These are phyloP conservation scores for Hyparrhenia diplandra DNA, from an alignment of 176 grass and related monocot species.

Conservation along the genomic window DNA sequence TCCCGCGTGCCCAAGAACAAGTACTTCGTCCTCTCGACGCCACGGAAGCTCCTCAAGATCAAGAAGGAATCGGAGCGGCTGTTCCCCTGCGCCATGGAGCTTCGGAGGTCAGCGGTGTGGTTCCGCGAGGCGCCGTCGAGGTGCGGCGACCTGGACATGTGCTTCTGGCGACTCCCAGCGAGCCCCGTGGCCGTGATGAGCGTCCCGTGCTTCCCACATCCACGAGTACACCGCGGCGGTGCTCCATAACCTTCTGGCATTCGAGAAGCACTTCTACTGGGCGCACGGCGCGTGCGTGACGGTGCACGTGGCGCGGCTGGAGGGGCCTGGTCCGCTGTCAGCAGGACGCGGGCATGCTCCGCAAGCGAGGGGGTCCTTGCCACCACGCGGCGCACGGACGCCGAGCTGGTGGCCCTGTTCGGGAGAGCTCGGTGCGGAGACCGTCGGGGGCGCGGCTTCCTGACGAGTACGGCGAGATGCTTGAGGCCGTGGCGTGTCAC, in stretches of 20 bases:
- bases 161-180: conserved; percentile 24
- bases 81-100: conserved; percentile 39
- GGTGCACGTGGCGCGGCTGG: conserved; percentile 31
- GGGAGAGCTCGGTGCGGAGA: conserved; percentile 32
- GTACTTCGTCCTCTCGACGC: conserved; percentile 30
- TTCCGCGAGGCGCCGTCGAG: conserved; percentile 6
- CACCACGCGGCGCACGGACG: conserved; percentile 12
- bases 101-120: conserved; percentile 31
- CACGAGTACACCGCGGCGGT: conserved; percentile 33
- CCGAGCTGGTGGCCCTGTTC: conserved; percentile 30
- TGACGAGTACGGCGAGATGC: conserved; percentile 25
- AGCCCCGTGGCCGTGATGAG: conserved; percentile 36
- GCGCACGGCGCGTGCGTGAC: conserved; percentile 27
- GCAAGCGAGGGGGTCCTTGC: conserved; percentile 23
- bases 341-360: conserved; percentile 42
- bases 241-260: conserved; percentile 43
- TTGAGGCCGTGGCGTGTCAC: conserved; percentile 5
- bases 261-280: conserved; percentile 41
- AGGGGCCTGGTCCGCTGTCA: conserved; percentile 28
- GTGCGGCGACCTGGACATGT: conserved; percentile 33
- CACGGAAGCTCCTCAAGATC: conserved; percentile 22
- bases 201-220: conserved; percentile 32
- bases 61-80: conserved; percentile 32
- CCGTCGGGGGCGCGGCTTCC: conserved; percentile 20
- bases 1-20: conserved; percentile 33